Evolutionary conservation across 2,329 filamentous ascomycete genomes (phyloP).

Genomic region (Ascochyta lentis): DNA sequence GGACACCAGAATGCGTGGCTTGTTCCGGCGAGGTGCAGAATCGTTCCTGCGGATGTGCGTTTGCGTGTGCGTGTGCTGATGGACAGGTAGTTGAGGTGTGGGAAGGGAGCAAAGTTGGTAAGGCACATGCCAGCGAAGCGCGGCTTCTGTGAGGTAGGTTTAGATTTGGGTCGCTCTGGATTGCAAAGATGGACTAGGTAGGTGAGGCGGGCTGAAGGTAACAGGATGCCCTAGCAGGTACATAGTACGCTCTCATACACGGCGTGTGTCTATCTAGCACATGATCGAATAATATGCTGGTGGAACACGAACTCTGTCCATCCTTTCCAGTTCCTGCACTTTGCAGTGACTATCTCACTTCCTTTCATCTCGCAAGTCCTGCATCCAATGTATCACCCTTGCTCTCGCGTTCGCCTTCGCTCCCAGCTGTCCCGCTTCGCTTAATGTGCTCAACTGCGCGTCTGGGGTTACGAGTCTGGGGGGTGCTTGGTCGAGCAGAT

Average conservation of each 20-base stretch:
- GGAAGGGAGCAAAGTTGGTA: too few species aligned
- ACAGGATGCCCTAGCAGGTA: neutral
- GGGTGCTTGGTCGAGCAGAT: constrained; percentile 16
- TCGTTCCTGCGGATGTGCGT: neutral
- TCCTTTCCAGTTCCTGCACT: neutral
- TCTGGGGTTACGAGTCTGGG: too few species aligned
- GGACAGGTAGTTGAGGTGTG: neutral
- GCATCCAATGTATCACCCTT: neutral
- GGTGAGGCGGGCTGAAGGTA: too few species aligned
- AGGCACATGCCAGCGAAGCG: neutral
- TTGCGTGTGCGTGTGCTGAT: too few species aligned
- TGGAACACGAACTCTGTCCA: neutral
- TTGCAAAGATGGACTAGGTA: too few species aligned
- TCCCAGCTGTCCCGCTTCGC: neutral
- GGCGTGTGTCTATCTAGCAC: too few species aligned
- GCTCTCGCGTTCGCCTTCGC: constrained; percentile 10
- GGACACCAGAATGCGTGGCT: neutral
- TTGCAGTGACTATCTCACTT: neutral
- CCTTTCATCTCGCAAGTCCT: neutral
- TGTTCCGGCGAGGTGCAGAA: constrained; percentile 4
- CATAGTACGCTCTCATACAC: neutral
- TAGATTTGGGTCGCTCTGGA: too few species aligned
- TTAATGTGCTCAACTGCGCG: neutral
- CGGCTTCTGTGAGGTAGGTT: neutral
- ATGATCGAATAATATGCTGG: too few species aligned